Evolutionary conservation across 1,139 yeast species (phyloP), one percentile per base, ranked within the genome.

Genomic region (Suhomyces anneliseae): DNA sequence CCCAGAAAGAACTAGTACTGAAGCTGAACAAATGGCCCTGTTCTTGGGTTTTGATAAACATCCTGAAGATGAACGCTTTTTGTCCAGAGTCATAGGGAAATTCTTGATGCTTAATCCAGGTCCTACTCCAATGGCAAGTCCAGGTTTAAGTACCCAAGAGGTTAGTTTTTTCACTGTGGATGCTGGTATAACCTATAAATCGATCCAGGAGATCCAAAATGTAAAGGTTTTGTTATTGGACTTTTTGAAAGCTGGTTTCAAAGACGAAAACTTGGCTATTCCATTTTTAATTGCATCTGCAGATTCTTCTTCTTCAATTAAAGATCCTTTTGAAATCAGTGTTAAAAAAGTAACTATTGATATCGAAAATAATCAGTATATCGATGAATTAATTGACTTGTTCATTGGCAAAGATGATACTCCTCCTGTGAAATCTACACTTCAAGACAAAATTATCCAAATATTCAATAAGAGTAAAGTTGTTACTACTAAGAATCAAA

Each of bases 221-320:
- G 77, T 78, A 36, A 88, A 85, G 57, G 49, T 50, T 3, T 53
- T 60, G 6, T 52, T 74, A 11, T 55, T 75, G 32, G 70, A 66
- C 38, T 72, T 73, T 46, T 52, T 73, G 45, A 68, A 65, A 11
- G 72, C 78, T 2, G 69, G 75, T 0, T 78, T 84, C 49, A 51
- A 65, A 4, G 69, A 72, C 26, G 59, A 64, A 1, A 48, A 58
- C 32, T 56, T 74, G 29, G 59, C 72, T 0, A 53, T 78, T 4
- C 78, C 85, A 1, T 66, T 84, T 3, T 61, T 87, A n/a, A 69
- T 87, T 31, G 95, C 89, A 0, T 73, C 87, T 1, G 74, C 79
- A 12, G 95, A 88, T 58, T 61, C 79, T 0, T 74, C 79, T 9
- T 76, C 87, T 0, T 62, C 72, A 1, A 72, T 87, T 4, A 74